Evolutionary conservation across 2,329 filamentous ascomycete species (phyloP).

Genomic region (Xylaria polymorpha): DNA sequence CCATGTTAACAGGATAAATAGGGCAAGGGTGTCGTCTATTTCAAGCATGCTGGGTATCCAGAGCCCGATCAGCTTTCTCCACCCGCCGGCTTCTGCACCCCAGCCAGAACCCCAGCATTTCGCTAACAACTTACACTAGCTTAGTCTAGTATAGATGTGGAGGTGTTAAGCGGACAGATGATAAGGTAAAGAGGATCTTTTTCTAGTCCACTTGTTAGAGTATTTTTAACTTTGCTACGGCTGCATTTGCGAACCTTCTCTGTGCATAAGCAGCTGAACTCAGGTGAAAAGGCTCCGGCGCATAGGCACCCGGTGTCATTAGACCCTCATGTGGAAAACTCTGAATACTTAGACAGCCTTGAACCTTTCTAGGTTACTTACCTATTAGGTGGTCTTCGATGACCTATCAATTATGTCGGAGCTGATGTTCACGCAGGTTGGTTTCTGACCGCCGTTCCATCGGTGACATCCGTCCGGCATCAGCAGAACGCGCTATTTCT

Average conservation of each 20-base stretch:
- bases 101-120: constrained; percentile 34
- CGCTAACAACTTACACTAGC: not conserved
- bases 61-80: constrained; percentile 18
- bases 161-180: too few relatives aligned
- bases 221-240: constrained; percentile 18
- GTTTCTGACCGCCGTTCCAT: constrained; percentile 3
- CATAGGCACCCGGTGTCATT: not conserved
- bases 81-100: constrained; percentile 26
- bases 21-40: constrained; percentile 1
- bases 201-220: not conserved
- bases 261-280: constrained; percentile 1
- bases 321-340: not conserved
- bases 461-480: constrained; percentile 39
- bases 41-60: constrained; percentile 12
- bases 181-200: too few relatives aligned
- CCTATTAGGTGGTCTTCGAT: not conserved
- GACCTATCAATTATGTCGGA: constrained; percentile 17
- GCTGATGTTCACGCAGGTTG: not conserved
- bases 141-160: too few relatives aligned
- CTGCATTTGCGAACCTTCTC: constrained; percentile 14
- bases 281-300: not conserved
- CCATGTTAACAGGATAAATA: not conserved
- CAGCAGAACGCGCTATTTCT: constrained; percentile 29
- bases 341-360: not conserved
- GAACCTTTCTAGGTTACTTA: not conserved